Evolutionary conservation across 75 land plant species (phyloP).

Genomic region (Ceratopteris richardii): DNA sequence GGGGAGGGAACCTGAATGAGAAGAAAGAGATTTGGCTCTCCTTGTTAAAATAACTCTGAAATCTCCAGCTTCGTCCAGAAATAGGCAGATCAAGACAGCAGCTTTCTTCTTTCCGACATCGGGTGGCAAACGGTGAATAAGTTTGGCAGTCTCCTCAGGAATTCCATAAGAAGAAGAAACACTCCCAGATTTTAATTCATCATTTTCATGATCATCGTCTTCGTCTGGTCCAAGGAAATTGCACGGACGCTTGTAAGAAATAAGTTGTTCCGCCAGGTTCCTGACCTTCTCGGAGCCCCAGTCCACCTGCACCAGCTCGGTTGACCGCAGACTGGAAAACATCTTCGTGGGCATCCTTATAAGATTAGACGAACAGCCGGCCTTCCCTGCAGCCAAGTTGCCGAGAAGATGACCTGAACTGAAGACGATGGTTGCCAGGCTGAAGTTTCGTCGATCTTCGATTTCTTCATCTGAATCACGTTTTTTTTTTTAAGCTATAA

Average conservation of each 20-base stretch:
- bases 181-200: background rate
- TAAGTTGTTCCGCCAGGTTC: background rate
- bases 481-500: too few species aligned
- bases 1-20: conserved; percentile 86
- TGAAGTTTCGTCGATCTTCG: too few species aligned
- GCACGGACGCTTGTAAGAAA: background rate
- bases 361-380: too few species aligned
- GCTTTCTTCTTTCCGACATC: conserved; percentile 28
- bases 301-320: background rate
- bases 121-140: background rate
- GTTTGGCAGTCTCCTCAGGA: conserved; percentile 2
- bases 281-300: conserved; percentile 3
- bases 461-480: too few species aligned
- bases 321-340: too few species aligned
- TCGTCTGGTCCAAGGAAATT: background rate
- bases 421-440: too few species aligned
- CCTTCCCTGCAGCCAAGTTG: too few species aligned
- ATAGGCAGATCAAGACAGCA: conserved; percentile 78
- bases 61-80: conserved; percentile 45
- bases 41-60: conserved; percentile 81
- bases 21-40: conserved; percentile 55
- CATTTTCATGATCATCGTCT: background rate
- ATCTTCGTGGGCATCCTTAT: too few species aligned
- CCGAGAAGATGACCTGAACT: too few species aligned
- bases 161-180: background rate